These are phyloP conservation scores for Metschnikowia drakensbergensis DNA, from an alignment of 805 yeast genomes.

Conservation along the genomic window DNA sequence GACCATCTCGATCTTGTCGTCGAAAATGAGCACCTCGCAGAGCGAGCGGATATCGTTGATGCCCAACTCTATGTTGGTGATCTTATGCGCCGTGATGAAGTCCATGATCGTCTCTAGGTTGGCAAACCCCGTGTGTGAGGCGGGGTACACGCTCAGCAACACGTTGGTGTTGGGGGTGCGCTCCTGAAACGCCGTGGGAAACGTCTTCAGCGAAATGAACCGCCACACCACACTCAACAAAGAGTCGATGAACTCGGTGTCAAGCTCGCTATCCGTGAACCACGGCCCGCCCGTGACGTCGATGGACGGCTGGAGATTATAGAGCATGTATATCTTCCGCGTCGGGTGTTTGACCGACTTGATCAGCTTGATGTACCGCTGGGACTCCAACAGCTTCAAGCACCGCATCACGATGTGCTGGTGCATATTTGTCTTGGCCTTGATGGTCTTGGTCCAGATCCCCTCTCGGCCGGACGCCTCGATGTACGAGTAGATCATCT, in stretches of 20 bases:
- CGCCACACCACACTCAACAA: conserved; percentile 84
- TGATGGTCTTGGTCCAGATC: conserved; percentile 90
- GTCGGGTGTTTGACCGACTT: conserved; percentile 92
- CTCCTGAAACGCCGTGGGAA: conserved; percentile 64
- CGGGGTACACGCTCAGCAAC: conserved; percentile 49
- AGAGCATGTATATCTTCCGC: conserved; percentile 92
- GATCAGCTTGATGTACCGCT: conserved; percentile 80
- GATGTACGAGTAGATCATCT: conserved; percentile 84
- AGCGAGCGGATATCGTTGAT: conserved; percentile 71
- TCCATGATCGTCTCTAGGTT: conserved; percentile 69
- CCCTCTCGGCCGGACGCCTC: conserved; percentile 94
- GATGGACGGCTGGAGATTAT: conserved; percentile 86
- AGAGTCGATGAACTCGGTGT: conserved; percentile 87
- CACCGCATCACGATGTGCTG: conserved; percentile 87
- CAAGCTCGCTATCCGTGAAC: conserved; percentile 95
- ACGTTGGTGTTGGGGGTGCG: conserved; percentile 32
- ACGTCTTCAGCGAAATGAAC: conserved; percentile 70
- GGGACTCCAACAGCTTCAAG: conserved; percentile 72
- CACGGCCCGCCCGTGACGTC: conserved; percentile 99
- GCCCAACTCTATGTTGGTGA: conserved; percentile 78
- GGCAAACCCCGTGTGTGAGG: conserved; percentile 61
- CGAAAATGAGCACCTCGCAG: conserved; percentile 84
- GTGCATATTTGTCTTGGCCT: conserved; percentile 82
- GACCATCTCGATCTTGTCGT: conserved; percentile 73
- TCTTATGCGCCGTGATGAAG: conserved; percentile 66